A percentile compares a stretch with the other conserved stretches of the same genome.
These are phyloP conservation scores for Babesia ovis DNA, from an alignment of 169 alveolate species.

Conservation along the genomic window DNA sequence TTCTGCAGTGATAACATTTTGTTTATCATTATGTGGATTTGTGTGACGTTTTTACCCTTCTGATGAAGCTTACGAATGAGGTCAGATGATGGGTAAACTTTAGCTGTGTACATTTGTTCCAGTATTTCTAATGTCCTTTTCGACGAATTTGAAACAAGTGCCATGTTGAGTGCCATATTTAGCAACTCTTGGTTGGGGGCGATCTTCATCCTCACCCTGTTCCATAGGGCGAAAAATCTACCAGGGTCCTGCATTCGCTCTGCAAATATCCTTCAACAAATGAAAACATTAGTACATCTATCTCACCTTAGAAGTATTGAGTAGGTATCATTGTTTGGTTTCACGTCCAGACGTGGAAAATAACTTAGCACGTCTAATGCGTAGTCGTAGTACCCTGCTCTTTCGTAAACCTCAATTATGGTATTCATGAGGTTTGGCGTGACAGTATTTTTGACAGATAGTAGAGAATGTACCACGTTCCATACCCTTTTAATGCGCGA, in stretches of 20 bases:
- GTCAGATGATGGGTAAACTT: conserved; percentile 80
- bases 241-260: conserved; percentile 69
- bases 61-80: conserved; percentile 71
- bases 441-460: background rate
- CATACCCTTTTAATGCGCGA: conserved; percentile 73
- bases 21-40: conserved; percentile 73
- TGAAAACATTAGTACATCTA: background rate
- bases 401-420: conserved; percentile 76
- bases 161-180: conserved; percentile 69
- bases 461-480: conserved; percentile 71
- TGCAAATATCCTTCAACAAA: conserved; percentile 49
- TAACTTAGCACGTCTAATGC: conserved; percentile 80
- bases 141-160: conserved; percentile 66
- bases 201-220: conserved; percentile 12
- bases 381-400: conserved; percentile 77
- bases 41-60: conserved; percentile 79
- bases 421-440: conserved; percentile 65
- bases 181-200: conserved; percentile 42
- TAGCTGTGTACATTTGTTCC: conserved; percentile 73
- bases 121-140: conserved; percentile 68
- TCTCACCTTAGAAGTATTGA: conserved; percentile 66
- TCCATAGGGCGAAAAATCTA: conserved; percentile 69
- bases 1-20: conserved; percentile 69
- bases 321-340: conserved; percentile 58
- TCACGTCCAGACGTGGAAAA: conserved; percentile 63